Evolutionary conservation across 2,329 filamentous ascomycete genomes (phyloP).

Genomic region (Metarhizium rileyi): DNA sequence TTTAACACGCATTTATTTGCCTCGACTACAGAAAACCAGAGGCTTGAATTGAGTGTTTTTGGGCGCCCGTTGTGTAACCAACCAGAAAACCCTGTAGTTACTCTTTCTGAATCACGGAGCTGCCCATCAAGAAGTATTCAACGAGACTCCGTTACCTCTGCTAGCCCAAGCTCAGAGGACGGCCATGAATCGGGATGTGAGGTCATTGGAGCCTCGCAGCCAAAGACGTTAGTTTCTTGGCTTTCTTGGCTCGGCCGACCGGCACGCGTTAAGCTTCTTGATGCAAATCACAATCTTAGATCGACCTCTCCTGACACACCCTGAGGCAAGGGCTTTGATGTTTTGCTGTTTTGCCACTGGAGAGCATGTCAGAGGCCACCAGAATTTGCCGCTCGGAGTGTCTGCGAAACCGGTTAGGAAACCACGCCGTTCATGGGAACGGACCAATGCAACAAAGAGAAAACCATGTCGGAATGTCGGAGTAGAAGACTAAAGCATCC

Average conservation of each 20-base stretch:
- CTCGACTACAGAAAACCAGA: too few relatives aligned
- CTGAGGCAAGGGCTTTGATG: not conserved
- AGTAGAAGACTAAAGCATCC: too few relatives aligned
- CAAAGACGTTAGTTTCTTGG: not conserved
- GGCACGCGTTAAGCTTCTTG: constrained; percentile 5
- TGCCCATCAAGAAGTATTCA: not conserved
- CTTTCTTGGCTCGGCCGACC: constrained; percentile 8
- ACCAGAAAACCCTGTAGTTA: too few relatives aligned
- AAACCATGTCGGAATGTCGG: too few relatives aligned
- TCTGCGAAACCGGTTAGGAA: not conserved
- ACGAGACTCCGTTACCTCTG: not conserved
- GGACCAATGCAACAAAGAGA: too few relatives aligned
- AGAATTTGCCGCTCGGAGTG: not conserved
- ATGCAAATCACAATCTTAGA: constrained; percentile 2
- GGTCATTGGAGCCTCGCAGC: not conserved
- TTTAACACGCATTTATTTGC: too few relatives aligned
- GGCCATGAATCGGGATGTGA: too few relatives aligned
- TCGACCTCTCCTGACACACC: constrained; percentile 2
- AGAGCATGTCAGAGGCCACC: not conserved
- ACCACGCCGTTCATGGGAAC: too few relatives aligned
- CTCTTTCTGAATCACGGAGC: not conserved
- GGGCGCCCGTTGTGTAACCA: too few relatives aligned
- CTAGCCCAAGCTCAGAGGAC: not conserved
- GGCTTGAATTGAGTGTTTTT: too few relatives aligned
- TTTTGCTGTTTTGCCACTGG: not conserved